A percentile compares a stretch with the other conserved stretches of the same genome.
Evolutionary conservation across 768 basidiomycete species (phyloP).

Genomic region (Butyriboletus loyo): DNA sequence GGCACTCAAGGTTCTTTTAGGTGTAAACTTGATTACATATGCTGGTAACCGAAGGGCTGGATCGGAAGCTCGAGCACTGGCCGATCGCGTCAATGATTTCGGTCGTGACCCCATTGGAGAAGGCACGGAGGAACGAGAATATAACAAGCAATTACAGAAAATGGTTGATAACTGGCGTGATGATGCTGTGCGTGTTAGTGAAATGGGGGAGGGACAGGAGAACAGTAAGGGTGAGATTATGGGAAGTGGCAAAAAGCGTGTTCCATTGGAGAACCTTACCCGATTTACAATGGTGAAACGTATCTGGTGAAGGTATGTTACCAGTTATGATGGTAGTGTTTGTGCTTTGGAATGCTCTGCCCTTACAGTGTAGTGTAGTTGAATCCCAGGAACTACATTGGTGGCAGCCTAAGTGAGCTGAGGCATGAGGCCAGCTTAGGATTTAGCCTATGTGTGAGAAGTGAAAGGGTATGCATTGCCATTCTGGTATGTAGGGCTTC

Average conservation of each 20-base stretch:
- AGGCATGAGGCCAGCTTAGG: too few relatives aligned
- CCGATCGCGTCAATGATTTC: conserved; percentile 81
- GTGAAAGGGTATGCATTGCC: too few relatives aligned
- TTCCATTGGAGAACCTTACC: conserved; percentile 85
- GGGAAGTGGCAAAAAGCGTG: conserved; percentile 42
- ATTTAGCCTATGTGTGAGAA: too few relatives aligned
- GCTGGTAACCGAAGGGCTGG: conserved; percentile 70
- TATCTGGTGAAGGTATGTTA: conserved; percentile 52
- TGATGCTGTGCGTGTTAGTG: conserved; percentile 61
- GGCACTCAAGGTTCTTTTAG: conserved; percentile 89
- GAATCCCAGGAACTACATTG: too few relatives aligned
- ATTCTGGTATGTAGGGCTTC: too few relatives aligned
- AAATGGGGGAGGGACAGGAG: conserved; percentile 60
- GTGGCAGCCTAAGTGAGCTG: too few relatives aligned
- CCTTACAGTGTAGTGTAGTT: too few relatives aligned
- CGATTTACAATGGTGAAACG: conserved; percentile 95
- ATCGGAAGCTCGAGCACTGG: conserved; percentile 72
- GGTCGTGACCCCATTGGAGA: conserved; percentile 92
- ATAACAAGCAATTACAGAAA: conserved; percentile 77
- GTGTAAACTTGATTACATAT: conserved; percentile 82
- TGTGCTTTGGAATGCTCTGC: too few relatives aligned
- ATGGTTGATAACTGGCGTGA: conserved; percentile 68
- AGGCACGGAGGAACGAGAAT: conserved; percentile 81
- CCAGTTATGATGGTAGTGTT: too few relatives aligned
- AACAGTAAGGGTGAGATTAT: conserved; percentile 17